Evolutionary conservation across 129 eudicot species (phyloP).

Genomic region (Lactuca saligna): DNA sequence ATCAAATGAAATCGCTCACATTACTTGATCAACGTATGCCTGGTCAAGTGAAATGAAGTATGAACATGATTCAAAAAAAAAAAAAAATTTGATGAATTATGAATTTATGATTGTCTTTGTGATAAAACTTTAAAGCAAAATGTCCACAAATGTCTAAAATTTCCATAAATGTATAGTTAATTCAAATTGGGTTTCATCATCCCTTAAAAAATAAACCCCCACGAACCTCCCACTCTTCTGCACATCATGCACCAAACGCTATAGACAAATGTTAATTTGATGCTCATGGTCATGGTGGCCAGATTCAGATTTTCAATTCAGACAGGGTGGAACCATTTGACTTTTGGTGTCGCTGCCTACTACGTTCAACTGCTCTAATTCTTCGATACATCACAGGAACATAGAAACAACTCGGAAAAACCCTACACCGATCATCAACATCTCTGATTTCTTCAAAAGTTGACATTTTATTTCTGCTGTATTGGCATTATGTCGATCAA

Average conservation of each 20-base stretch:
- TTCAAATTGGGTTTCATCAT: conserved; percentile 16
- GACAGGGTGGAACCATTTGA: conserved; percentile 11
- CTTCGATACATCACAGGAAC: not conserved
- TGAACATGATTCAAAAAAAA: no score
- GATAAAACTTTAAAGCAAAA: conserved; percentile 13
- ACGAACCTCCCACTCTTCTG: conserved; percentile 30
- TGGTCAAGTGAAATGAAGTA: no score
- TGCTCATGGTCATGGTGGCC: conserved; percentile 5
- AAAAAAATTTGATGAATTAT: not conserved
- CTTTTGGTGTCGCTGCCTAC: conserved; percentile 23
- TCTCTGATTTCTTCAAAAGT: not conserved
- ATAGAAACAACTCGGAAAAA: conserved; percentile 1
- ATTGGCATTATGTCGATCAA: conserved; percentile 3
- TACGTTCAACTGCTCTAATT: conserved; percentile 16
- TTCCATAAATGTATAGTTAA: conserved; percentile 24
- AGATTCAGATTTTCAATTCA: conserved; percentile 8
- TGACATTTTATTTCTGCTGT: not conserved
- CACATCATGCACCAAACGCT: conserved; percentile 24
- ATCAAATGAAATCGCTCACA: no score
- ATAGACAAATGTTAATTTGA: conserved; percentile 16
- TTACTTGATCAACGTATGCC: no score
- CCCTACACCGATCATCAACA: conserved; percentile 10
- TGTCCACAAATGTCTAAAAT: conserved; percentile 5
- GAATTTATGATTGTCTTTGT: not conserved
- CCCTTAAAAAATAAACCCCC: conserved; percentile 26